A percentile compares a stretch with the other conserved stretches of the same genome.
Evolutionary conservation across 768 basidiomycete species (phyloP).

Genomic region (Amanita exitialis): DNA sequence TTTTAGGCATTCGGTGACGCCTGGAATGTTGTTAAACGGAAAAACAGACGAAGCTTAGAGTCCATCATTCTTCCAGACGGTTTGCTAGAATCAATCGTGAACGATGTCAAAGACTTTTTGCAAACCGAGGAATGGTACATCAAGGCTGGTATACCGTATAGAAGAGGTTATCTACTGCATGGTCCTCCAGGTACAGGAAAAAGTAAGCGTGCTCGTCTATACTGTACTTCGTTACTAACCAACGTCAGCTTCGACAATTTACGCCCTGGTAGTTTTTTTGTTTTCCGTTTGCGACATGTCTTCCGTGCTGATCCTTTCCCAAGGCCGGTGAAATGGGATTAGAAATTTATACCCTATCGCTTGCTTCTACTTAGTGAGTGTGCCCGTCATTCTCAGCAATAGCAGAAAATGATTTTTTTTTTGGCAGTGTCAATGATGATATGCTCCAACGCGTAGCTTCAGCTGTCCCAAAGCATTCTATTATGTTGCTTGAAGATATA

Average conservation of each 20-base stretch:
- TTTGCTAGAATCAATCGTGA: constrained; percentile 33
- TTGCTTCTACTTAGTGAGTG: constrained; percentile 36
- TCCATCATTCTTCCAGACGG: constrained; percentile 43
- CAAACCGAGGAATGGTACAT: constrained; percentile 47
- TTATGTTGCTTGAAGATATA: constrained; percentile 51
- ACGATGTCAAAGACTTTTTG: constrained; percentile 44
- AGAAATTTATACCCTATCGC: constrained; percentile 67
- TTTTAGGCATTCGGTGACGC: constrained; percentile 20
- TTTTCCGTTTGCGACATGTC: not conserved
- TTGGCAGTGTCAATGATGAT: constrained; percentile 35
- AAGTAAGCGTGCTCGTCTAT: constrained; percentile 23
- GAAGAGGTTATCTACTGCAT: constrained; percentile 45
- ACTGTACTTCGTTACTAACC: constrained; percentile 20
- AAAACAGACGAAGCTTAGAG: constrained; percentile 38
- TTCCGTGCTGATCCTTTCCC: constrained; percentile 2
- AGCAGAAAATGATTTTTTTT: constrained; percentile 1
- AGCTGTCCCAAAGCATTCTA: constrained; percentile 39
- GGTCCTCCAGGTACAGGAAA: constrained; percentile 58
- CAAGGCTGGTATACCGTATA: constrained; percentile 46
- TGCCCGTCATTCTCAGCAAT: not conserved
- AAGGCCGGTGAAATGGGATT: constrained; percentile 59
- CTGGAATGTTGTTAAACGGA: constrained; percentile 38
- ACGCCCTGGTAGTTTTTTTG: constrained; percentile 30
- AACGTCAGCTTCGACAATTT: constrained; percentile 41
- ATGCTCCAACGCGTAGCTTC: constrained; percentile 36